Evolutionary conservation across 768 basidiomycete species (phyloP), one percentile per base, ranked within the genome.

Genomic region (Dentipellis sp.): DNA sequence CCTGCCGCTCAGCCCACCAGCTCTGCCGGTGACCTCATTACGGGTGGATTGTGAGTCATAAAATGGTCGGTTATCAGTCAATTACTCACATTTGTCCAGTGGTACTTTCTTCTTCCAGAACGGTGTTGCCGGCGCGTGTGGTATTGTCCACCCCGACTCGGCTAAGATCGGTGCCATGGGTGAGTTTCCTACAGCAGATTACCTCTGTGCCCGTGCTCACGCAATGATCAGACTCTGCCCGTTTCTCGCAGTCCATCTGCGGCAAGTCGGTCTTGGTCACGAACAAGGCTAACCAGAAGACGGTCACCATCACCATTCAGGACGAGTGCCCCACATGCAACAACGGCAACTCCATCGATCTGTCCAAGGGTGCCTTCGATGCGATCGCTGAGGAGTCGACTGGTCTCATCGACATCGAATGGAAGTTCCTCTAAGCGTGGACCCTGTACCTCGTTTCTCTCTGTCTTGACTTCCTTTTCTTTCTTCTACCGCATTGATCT

Each of bases 121-220:
- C 49, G 87, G 86, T 49, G 74, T 75, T 39, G 74, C 88, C 8
- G 94, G 94, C 54, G 88, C 90, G 6, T 97, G 94, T 68, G 94
- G 94, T 47, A 60, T 53, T 34, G 64, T 72, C 36, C 67, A 81
- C 75, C 56, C 64, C 2, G 94, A 95, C 70, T 62, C 12, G 23
- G 83, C 73, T 61, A 52, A 73, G 38, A 77, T 90, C 62, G 81
- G 76, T 63, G 88, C 87, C 38, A 78, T 90, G 22, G 78, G 85
- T 81, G 61, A 62, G 78, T 9, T 29, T 29, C 3, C 29, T 29
- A 6, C 29, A 29, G 29, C 29, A 29, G 6, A 29, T 29, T 29
- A 29, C 6, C 29, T 29, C 6, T 29, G 6, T 6, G 29, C 29
- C 29, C 6, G 29, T 29, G 29, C 29, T 29, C 6, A 29, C 29